Evolutionary conservation across 306 rosid genomes (phyloP).

Genomic region (Prunus mira): DNA sequence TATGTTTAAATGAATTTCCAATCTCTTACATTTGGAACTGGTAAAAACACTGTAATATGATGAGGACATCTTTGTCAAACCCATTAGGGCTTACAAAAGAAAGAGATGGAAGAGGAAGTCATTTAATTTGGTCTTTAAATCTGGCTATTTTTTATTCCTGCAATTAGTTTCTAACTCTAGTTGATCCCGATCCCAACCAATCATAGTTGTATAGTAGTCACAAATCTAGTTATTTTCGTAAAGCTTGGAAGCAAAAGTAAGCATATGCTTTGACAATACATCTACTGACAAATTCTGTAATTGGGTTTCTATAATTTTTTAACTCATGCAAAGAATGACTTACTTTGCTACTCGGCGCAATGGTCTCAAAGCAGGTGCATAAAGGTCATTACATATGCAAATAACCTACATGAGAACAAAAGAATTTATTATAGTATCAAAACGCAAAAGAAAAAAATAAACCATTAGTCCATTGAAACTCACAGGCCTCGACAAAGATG

Average conservation of each 20-base stretch:
- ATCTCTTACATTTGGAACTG: background rate
- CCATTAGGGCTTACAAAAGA: no score
- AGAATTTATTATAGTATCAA: conserved; percentile 21
- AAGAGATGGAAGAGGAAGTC: no score
- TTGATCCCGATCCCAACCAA: no score
- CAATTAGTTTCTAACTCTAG: no score
- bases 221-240: background rate
- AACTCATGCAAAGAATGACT: conserved; percentile 37
- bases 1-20: background rate
- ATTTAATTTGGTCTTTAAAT: no score
- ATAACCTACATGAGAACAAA: conserved; percentile 59
- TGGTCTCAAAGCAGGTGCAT: conserved; percentile 89
- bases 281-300: background rate
- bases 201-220: no score
- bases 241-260: background rate
- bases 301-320: background rate
- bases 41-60: background rate
- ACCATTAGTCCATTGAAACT: conserved; percentile 41
- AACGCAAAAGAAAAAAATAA: conserved; percentile 6
- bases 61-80: no score
- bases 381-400: conserved; percentile 95
- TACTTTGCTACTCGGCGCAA: conserved; percentile 91
- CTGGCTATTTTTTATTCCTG: no score
- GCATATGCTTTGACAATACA: background rate
- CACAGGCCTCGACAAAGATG: conserved; percentile 77